Evolutionary conservation across 441 rosid genomes (phyloP), one percentile per base, ranked within the genome.

Genomic region (Metrosideros polymorpha): DNA sequence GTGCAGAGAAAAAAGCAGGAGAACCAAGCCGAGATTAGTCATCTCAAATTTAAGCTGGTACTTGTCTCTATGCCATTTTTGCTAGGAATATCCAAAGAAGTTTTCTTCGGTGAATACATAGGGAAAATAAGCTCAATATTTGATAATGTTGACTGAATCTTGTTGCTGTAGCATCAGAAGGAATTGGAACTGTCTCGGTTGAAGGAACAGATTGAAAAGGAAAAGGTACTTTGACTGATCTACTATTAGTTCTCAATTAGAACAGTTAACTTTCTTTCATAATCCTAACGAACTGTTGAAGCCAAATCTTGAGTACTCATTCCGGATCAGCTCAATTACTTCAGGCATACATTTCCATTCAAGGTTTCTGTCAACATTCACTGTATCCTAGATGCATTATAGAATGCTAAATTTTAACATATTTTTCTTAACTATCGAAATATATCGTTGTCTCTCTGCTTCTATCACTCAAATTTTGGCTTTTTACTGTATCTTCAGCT

Each of bases 191-290:
- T 97, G 88, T 93, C 95, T 84, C 90, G 9, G 83, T 89, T 97
- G 92, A 96, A 95, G 90, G 95, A 96, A 87, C 96, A 91, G 86
- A 95, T 96, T 90, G 94, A 95, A 90, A 94, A 91, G 92, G 98
- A 95, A 92, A 93, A 95, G 95, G 98, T 96, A 89, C 50, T 54
- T 84, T n/a, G 71, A 77, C 85, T 82, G 85, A 52, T 82, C 85
- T 79, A 4, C 43, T 82, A 14, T 85, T 55, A 56, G 82, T 71
- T 71, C 49, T 66, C 45, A 71, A 10, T 71, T 47, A 35, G 79
- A 71, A 39, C 0, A 12, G 79, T 22, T 39, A 25, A 71, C 79
- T 71, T 71, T 39, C 79, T 39, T 39, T 47, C n/a, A 71, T 71
- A 39, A 71, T 71, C 79, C n/a, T 71, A 39, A 71, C 47, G 22